Base-by-base conservation (phyloP, 1,139 yeast genomes). In the Pichia sp. region DNA sequence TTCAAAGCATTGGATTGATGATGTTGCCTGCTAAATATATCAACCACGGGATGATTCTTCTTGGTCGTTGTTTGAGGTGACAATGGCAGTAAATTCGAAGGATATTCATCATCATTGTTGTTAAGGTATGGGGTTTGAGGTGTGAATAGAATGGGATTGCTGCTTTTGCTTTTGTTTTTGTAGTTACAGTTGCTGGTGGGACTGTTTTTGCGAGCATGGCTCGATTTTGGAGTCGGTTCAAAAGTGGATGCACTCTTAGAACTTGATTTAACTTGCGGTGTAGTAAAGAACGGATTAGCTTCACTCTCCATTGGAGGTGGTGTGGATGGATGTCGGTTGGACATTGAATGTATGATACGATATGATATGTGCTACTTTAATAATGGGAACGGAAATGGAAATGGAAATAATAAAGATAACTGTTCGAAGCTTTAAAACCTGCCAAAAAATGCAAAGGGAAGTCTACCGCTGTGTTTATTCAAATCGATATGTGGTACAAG, bases 71-170 rank as follows among this genome's bases (percentile, higher is more conserved):
- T 50, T 48, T 55, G 56, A 9, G 57, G 58, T 16, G 58, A 56
- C 27, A 56, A 36, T 3, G 57, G 59, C 27, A 56, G 33, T 29
- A 48, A 20, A 16, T 24, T 34, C 4, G 50, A 36, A 14, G 45
- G 45, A 33, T 24, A 42, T 10, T 49, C 55, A n/a, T 62, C 61
- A 42, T 53, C 55, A 8, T 48, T 27, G 4, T 49, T 47, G 14
- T 53, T 60, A 14, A 54, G 33, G 44, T 54, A 64, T 27, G 67
- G 67, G 1, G 67, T 64, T 46, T 55, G 57, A 2, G 66, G 66
- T 6, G 66, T 63, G 33, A 60, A 60, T 43, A 61, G 41, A 50
- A 59, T 34, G 52, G 60, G 24, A 36, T 27, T 48, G 8, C 34
- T 27, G 31, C 46, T 30, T n/a, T 40, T 36, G 7, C 46, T 42